A percentile compares a stretch with the other conserved stretches of the same genome.
Evolutionary conservation across 1,284 basidiomycete genomes (phyloP).

Genomic region (Exobasidium rhododendri): DNA sequence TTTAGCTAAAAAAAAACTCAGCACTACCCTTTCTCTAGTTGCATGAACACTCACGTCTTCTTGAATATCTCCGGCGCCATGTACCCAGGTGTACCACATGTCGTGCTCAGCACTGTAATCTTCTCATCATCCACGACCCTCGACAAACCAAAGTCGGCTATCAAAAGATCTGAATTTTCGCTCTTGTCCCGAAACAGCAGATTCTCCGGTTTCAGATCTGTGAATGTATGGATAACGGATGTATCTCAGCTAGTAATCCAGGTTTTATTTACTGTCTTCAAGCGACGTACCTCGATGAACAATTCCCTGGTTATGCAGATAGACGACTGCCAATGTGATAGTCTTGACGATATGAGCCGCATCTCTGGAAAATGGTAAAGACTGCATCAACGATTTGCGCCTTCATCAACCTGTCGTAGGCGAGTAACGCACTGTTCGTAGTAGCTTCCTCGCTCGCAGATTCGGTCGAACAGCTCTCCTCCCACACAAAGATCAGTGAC

Average conservation of each 20-base stretch:
- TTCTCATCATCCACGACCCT: constrained; percentile 86
- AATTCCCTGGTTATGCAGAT: constrained; percentile 87
- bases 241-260: background rate
- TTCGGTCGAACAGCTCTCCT: constrained; percentile 95
- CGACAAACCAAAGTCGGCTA: constrained; percentile 90
- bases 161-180: constrained; percentile 90
- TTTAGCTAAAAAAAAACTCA: background rate
- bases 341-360: constrained; percentile 84
- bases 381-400: no score
- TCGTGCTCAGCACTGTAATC: constrained; percentile 82
- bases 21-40: no score
- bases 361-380: constrained; percentile 64
- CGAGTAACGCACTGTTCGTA: constrained; percentile 72
- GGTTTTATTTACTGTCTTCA: constrained; percentile 8
- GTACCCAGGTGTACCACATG: constrained; percentile 88
- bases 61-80: constrained; percentile 99
- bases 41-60: constrained; percentile 58
- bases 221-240: background rate
- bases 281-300: constrained; percentile 78
- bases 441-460: constrained; percentile 95
- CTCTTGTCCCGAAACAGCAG: constrained; percentile 84
- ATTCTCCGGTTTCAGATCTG: constrained; percentile 96
- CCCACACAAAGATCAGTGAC: constrained; percentile 96
- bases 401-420: no score
- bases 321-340: constrained; percentile 80